A percentile compares a stretch with the other conserved stretches of the same genome.
Evolutionary conservation across 495 filamentous ascomycete genomes (phyloP).

Genomic region (Aspergillus leporis): DNA sequence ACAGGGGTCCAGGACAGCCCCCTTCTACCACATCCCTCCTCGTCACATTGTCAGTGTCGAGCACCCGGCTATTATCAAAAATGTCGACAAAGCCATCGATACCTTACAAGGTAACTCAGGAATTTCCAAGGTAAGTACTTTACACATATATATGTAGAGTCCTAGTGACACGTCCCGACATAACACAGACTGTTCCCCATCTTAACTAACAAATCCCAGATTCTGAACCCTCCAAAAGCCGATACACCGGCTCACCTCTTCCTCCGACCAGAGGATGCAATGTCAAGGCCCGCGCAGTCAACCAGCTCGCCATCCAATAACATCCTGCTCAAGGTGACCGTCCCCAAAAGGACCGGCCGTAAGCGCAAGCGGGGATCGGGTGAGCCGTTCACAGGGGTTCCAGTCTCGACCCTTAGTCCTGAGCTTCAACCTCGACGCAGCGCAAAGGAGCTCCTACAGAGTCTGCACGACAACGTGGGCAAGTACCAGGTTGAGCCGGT

Average conservation of each 20-base stretch:
- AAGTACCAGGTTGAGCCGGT: slow-evolving; percentile 70
- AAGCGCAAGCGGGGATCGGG: slow-evolving; percentile 75
- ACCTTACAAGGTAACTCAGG: slow-evolving; percentile 70
- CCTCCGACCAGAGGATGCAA: slow-evolving; percentile 74
- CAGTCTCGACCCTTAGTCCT: slow-evolving; percentile 6
- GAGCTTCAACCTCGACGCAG: slow-evolving; percentile 23
- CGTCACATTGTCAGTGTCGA: slow-evolving; percentile 75
- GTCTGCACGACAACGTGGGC: slow-evolving; percentile 67
- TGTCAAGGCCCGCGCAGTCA: slow-evolving; percentile 72
- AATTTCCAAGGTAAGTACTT: slow-evolving; percentile 60
- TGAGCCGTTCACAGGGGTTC: slow-evolving; percentile 56
- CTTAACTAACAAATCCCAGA: slow-evolving; percentile 30
- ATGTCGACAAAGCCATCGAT: slow-evolving; percentile 77
- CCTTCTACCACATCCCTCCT: slow-evolving; percentile 60
- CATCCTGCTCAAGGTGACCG: slow-evolving; percentile 79
- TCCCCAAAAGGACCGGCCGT: slow-evolving; percentile 82
- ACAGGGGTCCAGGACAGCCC: slow-evolving; percentile 39
- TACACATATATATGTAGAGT: background rate
- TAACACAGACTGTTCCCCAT: background rate
- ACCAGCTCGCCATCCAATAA: slow-evolving; percentile 71
- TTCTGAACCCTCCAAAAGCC: slow-evolving; percentile 41
- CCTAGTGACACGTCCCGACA: background rate
- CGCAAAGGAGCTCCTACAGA: slow-evolving; percentile 55
- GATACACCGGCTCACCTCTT: slow-evolving; percentile 54
- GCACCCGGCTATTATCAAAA: slow-evolving; percentile 80